These are phyloP conservation scores for Penicillium sp. DNA, from an alignment of 2,329 filamentous ascomycete genomes.

Conservation along the genomic window DNA sequence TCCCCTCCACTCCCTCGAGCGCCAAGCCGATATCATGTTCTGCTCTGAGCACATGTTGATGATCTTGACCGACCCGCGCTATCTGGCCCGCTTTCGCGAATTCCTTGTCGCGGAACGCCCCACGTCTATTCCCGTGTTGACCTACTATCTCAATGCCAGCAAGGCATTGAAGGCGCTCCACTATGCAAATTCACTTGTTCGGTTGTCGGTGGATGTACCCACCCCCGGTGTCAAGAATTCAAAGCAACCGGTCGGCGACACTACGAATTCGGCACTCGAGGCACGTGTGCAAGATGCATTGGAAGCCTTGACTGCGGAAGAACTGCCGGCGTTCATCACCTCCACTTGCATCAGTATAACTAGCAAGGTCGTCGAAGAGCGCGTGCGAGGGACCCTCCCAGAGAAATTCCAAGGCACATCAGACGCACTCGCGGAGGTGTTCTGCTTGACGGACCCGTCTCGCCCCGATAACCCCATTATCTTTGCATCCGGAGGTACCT, in stretches of 20 bases:
- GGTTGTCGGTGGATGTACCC: constrained; percentile 52
- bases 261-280: constrained; percentile 59
- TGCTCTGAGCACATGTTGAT: constrained; percentile 62
- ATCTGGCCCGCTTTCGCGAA: constrained; percentile 64
- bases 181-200: constrained; percentile 68
- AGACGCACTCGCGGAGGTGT: constrained; percentile 72
- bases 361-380: constrained; percentile 63
- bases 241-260: constrained; percentile 49
- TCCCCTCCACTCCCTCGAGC: constrained; percentile 55
- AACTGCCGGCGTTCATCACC: constrained; percentile 69
- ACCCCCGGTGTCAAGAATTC: constrained; percentile 60
- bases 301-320: constrained; percentile 61
- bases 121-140: constrained; percentile 63
- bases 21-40: constrained; percentile 62
- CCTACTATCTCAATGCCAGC: constrained; percentile 70
- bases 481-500: constrained; percentile 68
- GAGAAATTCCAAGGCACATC: constrained; percentile 64
- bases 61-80: constrained; percentile 63
- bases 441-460: constrained; percentile 73
- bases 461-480: constrained; percentile 72
- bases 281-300: constrained; percentile 64
- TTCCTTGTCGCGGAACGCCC: constrained; percentile 62
- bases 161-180: constrained; percentile 70
- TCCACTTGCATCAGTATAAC: constrained; percentile 67
- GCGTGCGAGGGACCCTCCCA: constrained; percentile 67